Conservation (phyloP, 148 eudicot genomes). For the Vaccinium darrowii region DNA sequence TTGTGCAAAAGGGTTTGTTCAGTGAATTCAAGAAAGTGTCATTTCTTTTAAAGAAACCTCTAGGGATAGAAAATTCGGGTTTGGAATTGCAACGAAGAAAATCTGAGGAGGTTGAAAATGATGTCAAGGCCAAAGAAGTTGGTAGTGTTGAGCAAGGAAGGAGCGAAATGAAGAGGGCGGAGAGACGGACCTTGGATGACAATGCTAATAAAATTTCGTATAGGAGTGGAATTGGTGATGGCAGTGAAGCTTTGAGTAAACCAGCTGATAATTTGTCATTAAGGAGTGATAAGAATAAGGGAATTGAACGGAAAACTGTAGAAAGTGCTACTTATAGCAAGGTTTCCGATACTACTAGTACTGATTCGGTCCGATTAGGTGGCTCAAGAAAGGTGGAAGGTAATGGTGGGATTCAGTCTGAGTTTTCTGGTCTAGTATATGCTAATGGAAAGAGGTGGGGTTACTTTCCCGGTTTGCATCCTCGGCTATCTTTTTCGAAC, state of each 20-base stretch:
- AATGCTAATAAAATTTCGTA: conserved; percentile 18
- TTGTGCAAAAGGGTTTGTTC: conserved; percentile 51
- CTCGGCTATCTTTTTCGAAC: conserved; percentile 62
- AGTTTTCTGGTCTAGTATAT: conserved; percentile 40
- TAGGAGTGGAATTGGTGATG: conserved; percentile 10
- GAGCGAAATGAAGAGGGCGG: conserved; percentile 29
- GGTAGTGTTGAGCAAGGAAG: conserved; percentile 20
- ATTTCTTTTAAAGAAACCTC: conserved; percentile 49
- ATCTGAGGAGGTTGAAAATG: conserved; percentile 12
- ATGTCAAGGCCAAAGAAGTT: conserved; percentile 12
- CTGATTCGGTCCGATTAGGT: conserved; percentile 19
- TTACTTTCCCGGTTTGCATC: conserved; percentile 73
- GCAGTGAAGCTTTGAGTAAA: conserved; percentile 7
- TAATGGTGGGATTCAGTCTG: conserved; percentile 25
- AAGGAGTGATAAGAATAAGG: conserved; percentile 11
- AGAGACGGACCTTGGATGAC: conserved; percentile 46
- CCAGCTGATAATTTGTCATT: not conserved
- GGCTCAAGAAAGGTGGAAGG: conserved; percentile 21
- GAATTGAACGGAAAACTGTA: conserved; percentile 16
- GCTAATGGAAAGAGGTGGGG: conserved; percentile 88
- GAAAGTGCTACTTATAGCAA: not conserved
- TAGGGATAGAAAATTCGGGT: conserved; percentile 25
- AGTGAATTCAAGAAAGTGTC: conserved; percentile 53
- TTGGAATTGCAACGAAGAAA: not conserved
- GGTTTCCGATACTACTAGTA: conserved; percentile 9